Percentiles rank a stretch among this genome's conserved stretches.
Evolutionary conservation across 208 protist species (phyloP).

Genomic region (Jaenimonas drosophilae): DNA sequence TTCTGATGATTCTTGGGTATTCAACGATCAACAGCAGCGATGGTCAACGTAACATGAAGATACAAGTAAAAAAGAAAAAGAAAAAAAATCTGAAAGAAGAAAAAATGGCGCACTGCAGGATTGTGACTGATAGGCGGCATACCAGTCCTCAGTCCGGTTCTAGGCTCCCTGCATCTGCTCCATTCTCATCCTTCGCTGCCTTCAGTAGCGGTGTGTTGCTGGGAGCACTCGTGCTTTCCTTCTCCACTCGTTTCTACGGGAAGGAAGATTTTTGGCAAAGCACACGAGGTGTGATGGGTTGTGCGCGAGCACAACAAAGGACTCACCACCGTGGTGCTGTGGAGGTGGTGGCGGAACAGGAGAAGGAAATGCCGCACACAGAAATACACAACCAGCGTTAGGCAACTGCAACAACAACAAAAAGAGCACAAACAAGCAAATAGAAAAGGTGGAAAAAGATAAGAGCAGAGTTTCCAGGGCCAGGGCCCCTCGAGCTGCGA

Average conservation of each 20-base stretch:
- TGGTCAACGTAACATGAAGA: neutral
- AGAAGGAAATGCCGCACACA: neutral
- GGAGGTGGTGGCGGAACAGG: neutral
- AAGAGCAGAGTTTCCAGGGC: too few relatives aligned
- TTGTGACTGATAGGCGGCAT: neutral
- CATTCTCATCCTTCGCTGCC: neutral
- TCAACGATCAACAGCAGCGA: too few relatives aligned
- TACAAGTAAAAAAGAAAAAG: constrained; percentile 4
- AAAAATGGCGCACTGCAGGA: neutral
- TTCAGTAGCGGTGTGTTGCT: neutral
- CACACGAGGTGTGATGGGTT: too few relatives aligned
- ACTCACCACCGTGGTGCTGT: too few relatives aligned
- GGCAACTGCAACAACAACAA: neutral
- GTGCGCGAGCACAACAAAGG: too few relatives aligned
- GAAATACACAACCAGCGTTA: neutral
- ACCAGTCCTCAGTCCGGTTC: neutral
- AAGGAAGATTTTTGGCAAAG: too few relatives aligned
- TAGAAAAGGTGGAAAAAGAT: too few relatives aligned
- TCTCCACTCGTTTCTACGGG: too few relatives aligned
- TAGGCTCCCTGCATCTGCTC: neutral
- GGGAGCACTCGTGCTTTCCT: too few relatives aligned
- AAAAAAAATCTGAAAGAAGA: constrained; percentile 5
- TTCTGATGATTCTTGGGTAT: too few relatives aligned
- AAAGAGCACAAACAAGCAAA: constrained; percentile 1
- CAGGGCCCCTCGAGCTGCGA: too few relatives aligned